Conservation (phyloP, 495 filamentous ascomycete genomes). For the Hypoxylon lenormandii region DNA sequence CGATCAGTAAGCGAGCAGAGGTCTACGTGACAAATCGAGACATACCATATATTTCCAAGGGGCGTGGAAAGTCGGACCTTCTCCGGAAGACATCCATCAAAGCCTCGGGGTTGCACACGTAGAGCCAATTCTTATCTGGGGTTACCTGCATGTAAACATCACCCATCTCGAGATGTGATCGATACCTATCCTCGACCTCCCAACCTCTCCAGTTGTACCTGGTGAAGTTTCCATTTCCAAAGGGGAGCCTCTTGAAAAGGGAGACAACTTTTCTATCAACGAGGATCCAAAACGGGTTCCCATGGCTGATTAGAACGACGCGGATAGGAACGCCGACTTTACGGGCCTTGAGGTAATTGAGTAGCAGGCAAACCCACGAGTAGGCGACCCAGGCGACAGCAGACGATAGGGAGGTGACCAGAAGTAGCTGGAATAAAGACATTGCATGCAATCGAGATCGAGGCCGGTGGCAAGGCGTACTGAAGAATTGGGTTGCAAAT, state of each 20-base stretch:
- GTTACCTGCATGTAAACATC: constrained; percentile 58
- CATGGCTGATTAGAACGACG: constrained; percentile 50
- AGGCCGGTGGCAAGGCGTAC: too few species aligned
- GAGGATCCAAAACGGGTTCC: constrained; percentile 50
- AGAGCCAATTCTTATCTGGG: constrained; percentile 56
- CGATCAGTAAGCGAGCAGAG: too few species aligned
- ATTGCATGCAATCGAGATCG: too few species aligned
- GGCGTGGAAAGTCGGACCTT: constrained; percentile 59
- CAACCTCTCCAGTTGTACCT: constrained; percentile 54
- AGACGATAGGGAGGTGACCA: too few species aligned
- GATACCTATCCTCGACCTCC: constrained; percentile 54
- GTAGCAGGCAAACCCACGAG: neutral
- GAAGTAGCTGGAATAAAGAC: too few species aligned
- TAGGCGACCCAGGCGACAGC: too few species aligned
- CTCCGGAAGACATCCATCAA: constrained; percentile 54
- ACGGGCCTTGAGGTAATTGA: constrained; percentile 25
- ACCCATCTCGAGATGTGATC: constrained; percentile 58
- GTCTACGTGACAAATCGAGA: too few species aligned
- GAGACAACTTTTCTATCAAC: constrained; percentile 45
- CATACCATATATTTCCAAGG: constrained; percentile 48
- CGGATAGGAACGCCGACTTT: constrained; percentile 55
- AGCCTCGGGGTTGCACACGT: constrained; percentile 57
- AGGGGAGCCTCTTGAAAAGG: constrained; percentile 34
- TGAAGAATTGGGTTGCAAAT: too few species aligned
- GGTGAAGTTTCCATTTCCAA: constrained; percentile 51